Base-by-base conservation (phyloP, 106 monocot species). In the Narthecium ossifragum region DNA sequence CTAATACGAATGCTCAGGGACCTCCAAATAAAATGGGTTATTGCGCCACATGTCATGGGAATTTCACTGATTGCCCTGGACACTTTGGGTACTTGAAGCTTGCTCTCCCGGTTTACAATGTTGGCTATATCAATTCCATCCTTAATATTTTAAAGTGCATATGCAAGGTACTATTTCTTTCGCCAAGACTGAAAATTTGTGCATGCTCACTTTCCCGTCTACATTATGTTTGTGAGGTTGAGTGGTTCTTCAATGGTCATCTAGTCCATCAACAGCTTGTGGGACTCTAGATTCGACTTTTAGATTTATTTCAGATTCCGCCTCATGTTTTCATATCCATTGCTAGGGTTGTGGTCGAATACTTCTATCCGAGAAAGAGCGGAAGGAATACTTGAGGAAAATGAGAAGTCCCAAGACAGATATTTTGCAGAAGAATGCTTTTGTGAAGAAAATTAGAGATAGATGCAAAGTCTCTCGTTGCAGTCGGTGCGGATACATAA, bases 51-150 rank as follows among this genome's bases (percentile, higher is more conserved):
- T 98, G 98, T 53, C 74, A 91, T 73, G 87, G 87, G 14, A 41
- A 22, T 69, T 91, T 81, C 38, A 40, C 61, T 2, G 81, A 84
- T 4, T 98, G 98, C 31, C 98, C 98, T 9, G 98, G 98, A 14
- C 98, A 98, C 30, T 98, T 98, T 73, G 98, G 98, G 40, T 98
- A 77, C 36, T 34, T 91, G 50, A 87, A 81, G 79, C 79, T 98
- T 22, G 68, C 76, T 5, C 84, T 98, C 47, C 98, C 98, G 30
- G 98, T 91, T 62, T 91, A 76, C 36, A 98, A 98, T 75, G 67
- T 91, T 31, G 90, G 98, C 7, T 98, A 81, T 69, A 84, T 98
- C 52, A 84, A 67, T 79, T 51, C 54, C 51, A 82, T 81, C 18
- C 59, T 98, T 26, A 88, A 91, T 48, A 72, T 91, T 43, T 60